These are phyloP conservation scores for Sodiomyces alkalinus DNA, from an alignment of 2,329 filamentous ascomycete species.

Conservation along the genomic window DNA sequence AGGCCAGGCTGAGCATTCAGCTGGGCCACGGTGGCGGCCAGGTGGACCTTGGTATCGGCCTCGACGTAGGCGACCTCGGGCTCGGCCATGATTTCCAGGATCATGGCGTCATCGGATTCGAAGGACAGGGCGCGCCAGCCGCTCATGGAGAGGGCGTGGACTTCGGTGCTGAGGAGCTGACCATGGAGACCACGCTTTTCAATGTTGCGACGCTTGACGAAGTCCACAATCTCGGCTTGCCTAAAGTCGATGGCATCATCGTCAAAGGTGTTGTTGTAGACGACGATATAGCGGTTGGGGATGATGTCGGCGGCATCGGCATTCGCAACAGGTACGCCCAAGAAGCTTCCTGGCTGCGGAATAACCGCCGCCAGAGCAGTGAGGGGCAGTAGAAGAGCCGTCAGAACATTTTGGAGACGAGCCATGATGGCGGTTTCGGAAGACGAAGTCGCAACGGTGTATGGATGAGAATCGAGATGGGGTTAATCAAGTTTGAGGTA, in stretches of 20 bases:
- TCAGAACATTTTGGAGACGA: constrained; percentile 8
- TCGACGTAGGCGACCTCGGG: constrained; percentile 37
- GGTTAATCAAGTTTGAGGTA: too few relatives aligned
- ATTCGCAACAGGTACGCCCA: constrained; percentile 25
- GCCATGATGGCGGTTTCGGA: constrained; percentile 10
- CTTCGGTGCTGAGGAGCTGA: constrained; percentile 28
- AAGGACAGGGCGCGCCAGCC: constrained; percentile 37
- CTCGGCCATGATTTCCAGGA: constrained; percentile 30
- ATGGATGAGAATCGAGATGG: constrained; percentile 3
- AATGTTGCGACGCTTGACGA: constrained; percentile 42
- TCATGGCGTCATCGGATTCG: constrained; percentile 34
- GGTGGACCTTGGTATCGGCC: constrained; percentile 32
- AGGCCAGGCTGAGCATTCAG: constrained; percentile 37
- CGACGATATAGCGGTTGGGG: constrained; percentile 46
- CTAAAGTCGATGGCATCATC: constrained; percentile 33
- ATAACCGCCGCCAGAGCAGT: constrained; percentile 11
- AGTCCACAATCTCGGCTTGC: constrained; percentile 28
- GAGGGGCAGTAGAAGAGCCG: constrained; percentile 10
- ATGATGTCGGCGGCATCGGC: constrained; percentile 30
- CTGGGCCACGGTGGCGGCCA: constrained; percentile 31
- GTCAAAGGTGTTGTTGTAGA: constrained; percentile 41
- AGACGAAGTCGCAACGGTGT: neutral
- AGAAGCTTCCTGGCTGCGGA: constrained; percentile 5
- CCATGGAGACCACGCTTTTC: constrained; percentile 33
- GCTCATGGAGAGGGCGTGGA: constrained; percentile 30